These are phyloP conservation scores for Trametes sp. DNA, from an alignment of 1,284 basidiomycete species.

Conservation along the genomic window DNA sequence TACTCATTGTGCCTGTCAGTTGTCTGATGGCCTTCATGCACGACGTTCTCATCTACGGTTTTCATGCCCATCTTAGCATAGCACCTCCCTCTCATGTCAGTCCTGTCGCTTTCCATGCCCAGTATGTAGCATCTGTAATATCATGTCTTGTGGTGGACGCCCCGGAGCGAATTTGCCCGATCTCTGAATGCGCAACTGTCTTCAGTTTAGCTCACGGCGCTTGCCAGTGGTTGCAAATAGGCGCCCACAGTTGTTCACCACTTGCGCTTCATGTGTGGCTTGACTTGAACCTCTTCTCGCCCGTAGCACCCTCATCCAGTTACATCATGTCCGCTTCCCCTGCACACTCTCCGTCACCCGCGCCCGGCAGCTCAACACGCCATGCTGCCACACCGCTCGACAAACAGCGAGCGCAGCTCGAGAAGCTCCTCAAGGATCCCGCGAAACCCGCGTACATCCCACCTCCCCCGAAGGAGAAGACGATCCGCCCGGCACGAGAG, in stretches of 20 bases:
- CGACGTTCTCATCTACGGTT: slow-evolving; percentile 1
- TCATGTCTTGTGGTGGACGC: slow-evolving; percentile 14
- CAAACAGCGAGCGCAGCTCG: slow-evolving; percentile 79
- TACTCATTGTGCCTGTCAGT: slow-evolving; percentile 15
- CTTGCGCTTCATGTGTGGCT: too few species aligned
- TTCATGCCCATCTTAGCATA: slow-evolving; percentile 22
- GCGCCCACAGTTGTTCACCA: background rate
- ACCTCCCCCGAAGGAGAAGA: slow-evolving; percentile 77
- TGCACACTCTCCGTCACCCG: slow-evolving; percentile 36
- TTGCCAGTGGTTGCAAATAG: background rate
- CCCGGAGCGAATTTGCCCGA: background rate
- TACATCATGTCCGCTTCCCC: slow-evolving; percentile 38
- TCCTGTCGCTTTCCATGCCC: slow-evolving; percentile 21
- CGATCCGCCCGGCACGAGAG: slow-evolving; percentile 81
- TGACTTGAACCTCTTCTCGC: background rate
- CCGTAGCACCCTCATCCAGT: background rate
- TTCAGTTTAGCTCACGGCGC: too few species aligned
- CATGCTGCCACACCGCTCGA: slow-evolving; percentile 79
- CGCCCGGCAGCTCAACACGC: slow-evolving; percentile 42
- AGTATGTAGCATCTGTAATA: slow-evolving; percentile 30
- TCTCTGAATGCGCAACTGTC: too few species aligned
- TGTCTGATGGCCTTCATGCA: slow-evolving; percentile 23
- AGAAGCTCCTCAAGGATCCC: slow-evolving; percentile 88
- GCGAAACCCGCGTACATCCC: slow-evolving; percentile 82
- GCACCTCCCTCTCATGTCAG: slow-evolving; percentile 12